Evolutionary conservation across 495 filamentous ascomycete genomes (phyloP).

Genomic region (Pseudomonodictys pantanalensis): DNA sequence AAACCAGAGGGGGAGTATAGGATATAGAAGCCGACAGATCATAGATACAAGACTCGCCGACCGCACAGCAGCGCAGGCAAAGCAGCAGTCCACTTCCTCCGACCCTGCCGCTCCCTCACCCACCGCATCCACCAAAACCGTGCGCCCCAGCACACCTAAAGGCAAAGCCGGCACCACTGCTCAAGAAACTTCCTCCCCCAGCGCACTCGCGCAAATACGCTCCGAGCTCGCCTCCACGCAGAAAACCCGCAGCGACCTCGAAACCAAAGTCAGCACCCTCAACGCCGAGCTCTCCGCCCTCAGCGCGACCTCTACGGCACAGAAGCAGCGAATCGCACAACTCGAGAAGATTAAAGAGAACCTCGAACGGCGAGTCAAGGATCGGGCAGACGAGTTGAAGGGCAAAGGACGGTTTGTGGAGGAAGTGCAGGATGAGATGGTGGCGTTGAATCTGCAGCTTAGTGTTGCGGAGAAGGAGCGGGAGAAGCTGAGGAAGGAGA

Average conservation of each 20-base stretch:
- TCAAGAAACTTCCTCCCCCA: slow-evolving; percentile 9
- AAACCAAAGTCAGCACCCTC: slow-evolving; percentile 33
- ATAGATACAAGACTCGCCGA: slow-evolving; percentile 45
- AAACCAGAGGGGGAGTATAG: not conserved
- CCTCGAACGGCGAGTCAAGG: slow-evolving; percentile 62
- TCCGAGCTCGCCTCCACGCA: slow-evolving; percentile 42
- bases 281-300: slow-evolving; percentile 37
- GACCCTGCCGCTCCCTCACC: not conserved
- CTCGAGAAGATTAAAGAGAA: slow-evolving; percentile 61
- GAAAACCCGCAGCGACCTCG: slow-evolving; percentile 36
- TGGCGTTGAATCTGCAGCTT: slow-evolving; percentile 79
- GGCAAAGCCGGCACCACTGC: slow-evolving; percentile 5
- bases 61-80: slow-evolving; percentile 35
- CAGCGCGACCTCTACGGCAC: slow-evolving; percentile 35
- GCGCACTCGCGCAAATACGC: slow-evolving; percentile 34
- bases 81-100: slow-evolving; percentile 8
- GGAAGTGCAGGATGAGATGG: slow-evolving; percentile 87
- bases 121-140: slow-evolving; percentile 3
- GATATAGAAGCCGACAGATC: not conserved
- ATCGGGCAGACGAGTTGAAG: slow-evolving; percentile 79
- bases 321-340: slow-evolving; percentile 55
- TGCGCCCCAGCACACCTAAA: slow-evolving; percentile 19
- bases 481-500: slow-evolving; percentile 70
- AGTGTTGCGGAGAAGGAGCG: slow-evolving; percentile 76
- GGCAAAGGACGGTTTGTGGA: slow-evolving; percentile 79